Percentiles rank a stretch among this genome's conserved stretches.
phyloP scores from a whole-genome alignment of 768 basidiomycete genomes.

The Strobilomyces dryophilus region DNA sequence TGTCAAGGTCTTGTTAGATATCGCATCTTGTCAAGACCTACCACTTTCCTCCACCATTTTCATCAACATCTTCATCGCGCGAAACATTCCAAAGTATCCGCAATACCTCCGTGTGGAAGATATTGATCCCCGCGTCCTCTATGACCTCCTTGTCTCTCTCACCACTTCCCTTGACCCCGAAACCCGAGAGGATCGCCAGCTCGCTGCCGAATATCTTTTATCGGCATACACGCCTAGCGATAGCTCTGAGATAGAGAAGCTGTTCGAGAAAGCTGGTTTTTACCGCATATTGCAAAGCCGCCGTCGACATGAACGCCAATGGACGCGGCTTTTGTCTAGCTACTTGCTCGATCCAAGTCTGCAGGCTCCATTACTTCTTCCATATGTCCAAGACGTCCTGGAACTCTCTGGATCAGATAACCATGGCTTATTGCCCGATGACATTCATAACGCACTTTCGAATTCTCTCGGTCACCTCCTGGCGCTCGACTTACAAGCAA shows the following conservation, averaged over 20 bases:
- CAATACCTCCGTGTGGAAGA: constrained; percentile 55
- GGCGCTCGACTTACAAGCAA: constrained; percentile 52
- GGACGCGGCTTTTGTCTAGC: constrained; percentile 69
- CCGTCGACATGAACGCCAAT: constrained; percentile 71
- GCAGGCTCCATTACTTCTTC: constrained; percentile 56
- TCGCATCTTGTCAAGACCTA: constrained; percentile 51
- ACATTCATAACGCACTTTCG: constrained; percentile 51
- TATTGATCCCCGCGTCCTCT: constrained; percentile 62
- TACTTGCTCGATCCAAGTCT: constrained; percentile 73
- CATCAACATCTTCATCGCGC: constrained; percentile 91
- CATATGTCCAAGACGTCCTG: constrained; percentile 62
- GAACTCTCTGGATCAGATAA: constrained; percentile 40
- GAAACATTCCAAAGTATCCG: constrained; percentile 95
- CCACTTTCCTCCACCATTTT: constrained; percentile 68
- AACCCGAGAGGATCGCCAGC: constrained; percentile 90
- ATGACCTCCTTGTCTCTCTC: constrained; percentile 73
- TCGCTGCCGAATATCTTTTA: constrained; percentile 90
- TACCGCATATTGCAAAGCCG: constrained; percentile 84
- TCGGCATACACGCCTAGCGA: constrained; percentile 89
- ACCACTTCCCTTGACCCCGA: constrained; percentile 68
- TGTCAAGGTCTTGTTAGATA: constrained; percentile 80
- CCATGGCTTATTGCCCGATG: constrained; percentile 49
- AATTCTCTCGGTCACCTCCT: constrained; percentile 65
- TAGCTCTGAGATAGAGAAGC: constrained; percentile 53
- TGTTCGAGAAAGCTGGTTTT: constrained; percentile 85